Evolutionary conservation across 495 filamentous ascomycete species (phyloP).

Genomic region (Xylaria intraflava): DNA sequence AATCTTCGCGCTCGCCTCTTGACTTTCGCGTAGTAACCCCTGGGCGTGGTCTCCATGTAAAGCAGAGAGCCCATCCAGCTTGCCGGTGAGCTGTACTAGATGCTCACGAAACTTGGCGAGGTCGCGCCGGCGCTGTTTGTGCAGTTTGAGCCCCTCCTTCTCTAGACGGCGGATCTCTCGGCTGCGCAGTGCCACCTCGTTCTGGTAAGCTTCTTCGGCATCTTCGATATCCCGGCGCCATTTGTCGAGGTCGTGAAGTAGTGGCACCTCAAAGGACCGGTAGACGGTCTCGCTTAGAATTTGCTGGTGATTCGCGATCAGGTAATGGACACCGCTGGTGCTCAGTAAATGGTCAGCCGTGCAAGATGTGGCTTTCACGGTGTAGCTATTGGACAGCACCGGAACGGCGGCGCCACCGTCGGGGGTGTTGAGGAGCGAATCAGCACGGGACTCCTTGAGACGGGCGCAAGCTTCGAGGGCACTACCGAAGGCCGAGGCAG

Average conservation of each 20-base stretch:
- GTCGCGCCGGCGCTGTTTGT: conserved; percentile 47
- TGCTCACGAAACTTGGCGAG: conserved; percentile 47
- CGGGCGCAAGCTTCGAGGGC: conserved; percentile 59
- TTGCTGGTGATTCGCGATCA: conserved; percentile 60
- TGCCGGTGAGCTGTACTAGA: conserved; percentile 51
- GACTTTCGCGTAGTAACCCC: conserved; percentile 47
- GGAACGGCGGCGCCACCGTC: conserved; percentile 14
- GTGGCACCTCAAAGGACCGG: conserved; percentile 55
- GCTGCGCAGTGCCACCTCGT: conserved; percentile 40
- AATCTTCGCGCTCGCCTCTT: conserved; percentile 51
- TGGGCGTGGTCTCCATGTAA: conserved; percentile 53
- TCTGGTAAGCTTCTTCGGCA: conserved; percentile 52
- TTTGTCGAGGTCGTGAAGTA: conserved; percentile 57
- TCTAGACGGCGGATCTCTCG: conserved; percentile 53
- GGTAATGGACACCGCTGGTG: conserved; percentile 55
- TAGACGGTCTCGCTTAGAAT: conserved; percentile 60
- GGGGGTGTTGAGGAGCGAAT: conserved; percentile 24
- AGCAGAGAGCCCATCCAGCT: conserved; percentile 53
- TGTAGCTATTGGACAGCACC: conserved; percentile 41
- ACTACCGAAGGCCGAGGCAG: conserved; percentile 53
- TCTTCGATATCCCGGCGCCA: conserved; percentile 53
- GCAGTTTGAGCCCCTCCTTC: conserved; percentile 53
- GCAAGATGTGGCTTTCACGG: conserved; percentile 43
- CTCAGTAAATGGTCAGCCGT: conserved; percentile 54
- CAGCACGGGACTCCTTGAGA: conserved; percentile 53